Evolutionary conservation across 306 rosid species (phyloP).

Genomic region (Fragaria nilgerrensis): DNA sequence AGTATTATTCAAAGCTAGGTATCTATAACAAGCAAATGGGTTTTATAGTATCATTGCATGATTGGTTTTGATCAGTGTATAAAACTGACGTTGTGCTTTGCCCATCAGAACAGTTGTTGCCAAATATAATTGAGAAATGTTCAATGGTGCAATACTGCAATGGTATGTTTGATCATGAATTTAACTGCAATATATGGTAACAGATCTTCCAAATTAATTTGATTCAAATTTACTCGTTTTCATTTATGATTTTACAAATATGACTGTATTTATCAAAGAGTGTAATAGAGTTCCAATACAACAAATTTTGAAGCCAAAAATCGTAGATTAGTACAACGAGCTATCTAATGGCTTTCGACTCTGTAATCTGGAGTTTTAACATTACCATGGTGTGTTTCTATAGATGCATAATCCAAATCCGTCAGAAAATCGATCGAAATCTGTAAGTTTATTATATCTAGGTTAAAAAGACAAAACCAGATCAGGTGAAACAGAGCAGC

Average conservation of each 20-base stretch:
- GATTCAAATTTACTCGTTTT: background rate
- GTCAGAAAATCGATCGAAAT: background rate
- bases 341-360: background rate
- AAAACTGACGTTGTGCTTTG: background rate
- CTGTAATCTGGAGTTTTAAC: background rate
- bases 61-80: background rate
- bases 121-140: background rate
- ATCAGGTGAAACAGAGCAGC: constrained; percentile 38
- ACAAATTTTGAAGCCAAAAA: background rate
- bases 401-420: background rate
- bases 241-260: background rate
- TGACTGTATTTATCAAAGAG: background rate
- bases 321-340: background rate
- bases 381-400: background rate
- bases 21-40: background rate
- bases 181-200: background rate
- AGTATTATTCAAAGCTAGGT: background rate
- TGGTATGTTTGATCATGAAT: background rate
- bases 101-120: background rate
- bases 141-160: too few species aligned
- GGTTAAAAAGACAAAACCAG: constrained; percentile 21
- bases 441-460: background rate
- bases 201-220: background rate
- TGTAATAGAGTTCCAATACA: background rate
- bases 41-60: background rate